Evolutionary conservation across 805 yeast species (phyloP), one percentile per base, ranked within the genome.

Genomic region (Schwanniomyces polymorphus): DNA sequence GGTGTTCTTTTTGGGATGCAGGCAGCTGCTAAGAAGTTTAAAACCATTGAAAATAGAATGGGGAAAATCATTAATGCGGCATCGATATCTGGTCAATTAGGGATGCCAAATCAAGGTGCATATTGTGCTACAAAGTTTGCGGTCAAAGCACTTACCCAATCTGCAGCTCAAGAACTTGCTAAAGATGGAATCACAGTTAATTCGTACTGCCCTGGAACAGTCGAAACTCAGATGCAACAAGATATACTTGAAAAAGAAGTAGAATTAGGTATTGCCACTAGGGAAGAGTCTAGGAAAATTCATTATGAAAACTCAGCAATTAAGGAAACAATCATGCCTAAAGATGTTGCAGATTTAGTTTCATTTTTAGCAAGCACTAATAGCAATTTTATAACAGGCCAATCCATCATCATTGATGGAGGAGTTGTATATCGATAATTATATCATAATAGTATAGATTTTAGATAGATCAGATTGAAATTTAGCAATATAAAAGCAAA

Each of bases 111-210:
- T 37, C 79, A 74, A 50, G 68, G 73, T 5, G 78, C 73, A 51
- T 74, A 74, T 54, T 69, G 76, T 11, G 76, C 78, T 16, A 72
- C 79, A 10, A 74, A 74, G 48, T 78, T 76, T 16, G 79, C 76
- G n/a, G 61, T 74, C 34, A 53, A 70, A 41, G 69, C 75, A 17
- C 55, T 74, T 50, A 74, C 72, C 67, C 78, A 74, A 53, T 64
- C 75, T 11, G 61, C 64, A 27, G 79, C 79, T 2, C 66, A 70
- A 47, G 74, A 76, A 2, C 61, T 74, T 25, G 16, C 34, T 5
- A 58, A 67, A 38, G 65, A 68, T 47, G 75, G 75, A 7, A 74
- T 74, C 38, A 58, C 77, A 49, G 70, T 75, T 46, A 74, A 74
- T 52, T 76, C 78, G 12, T 48, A 74, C n/a, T 56, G 72, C n/a